Evolutionary conservation across 1,139 yeast genomes (phyloP).

Genomic region (Scheffersomyces illinoinensis): DNA sequence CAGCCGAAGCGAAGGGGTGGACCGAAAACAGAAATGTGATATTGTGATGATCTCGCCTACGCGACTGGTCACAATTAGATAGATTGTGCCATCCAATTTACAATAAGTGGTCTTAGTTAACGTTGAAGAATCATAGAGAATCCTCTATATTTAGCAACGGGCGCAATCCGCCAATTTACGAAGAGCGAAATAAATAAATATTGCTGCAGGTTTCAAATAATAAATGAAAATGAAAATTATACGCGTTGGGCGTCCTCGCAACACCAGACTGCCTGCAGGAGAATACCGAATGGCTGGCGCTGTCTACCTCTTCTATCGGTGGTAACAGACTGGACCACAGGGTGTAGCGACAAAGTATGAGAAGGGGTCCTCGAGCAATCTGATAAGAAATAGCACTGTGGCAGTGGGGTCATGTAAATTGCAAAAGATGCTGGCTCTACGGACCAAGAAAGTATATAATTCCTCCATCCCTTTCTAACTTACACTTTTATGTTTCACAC

Average conservation of each 20-base stretch:
- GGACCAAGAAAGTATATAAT: neutral
- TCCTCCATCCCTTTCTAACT: neutral
- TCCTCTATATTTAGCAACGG: neutral
- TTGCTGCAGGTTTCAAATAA: neutral
- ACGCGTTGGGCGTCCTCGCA: neutral
- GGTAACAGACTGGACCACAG: neutral
- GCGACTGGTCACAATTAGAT: neutral
- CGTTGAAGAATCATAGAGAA: neutral
- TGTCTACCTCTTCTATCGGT: neutral
- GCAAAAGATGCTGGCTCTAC: neutral
- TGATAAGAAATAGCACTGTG: neutral
- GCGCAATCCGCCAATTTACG: neutral
- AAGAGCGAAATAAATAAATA: neutral
- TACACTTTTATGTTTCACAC: neutral
- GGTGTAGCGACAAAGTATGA: neutral
- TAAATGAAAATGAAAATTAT: no score
- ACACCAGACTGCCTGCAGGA: neutral
- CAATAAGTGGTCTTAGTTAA: neutral
- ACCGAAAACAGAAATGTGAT: neutral
- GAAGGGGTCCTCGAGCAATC: neutral
- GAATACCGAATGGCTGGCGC: neutral
- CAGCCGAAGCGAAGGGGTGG: neutral
- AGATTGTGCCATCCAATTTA: neutral
- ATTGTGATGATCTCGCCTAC: neutral
- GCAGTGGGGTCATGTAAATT: neutral